Percentiles rank a stretch among this genome's conserved stretches.
These are phyloP conservation scores for Auxenochlorella pyrenoidosa DNA, from an alignment of 139 green algal species.

Conservation along the genomic window DNA sequence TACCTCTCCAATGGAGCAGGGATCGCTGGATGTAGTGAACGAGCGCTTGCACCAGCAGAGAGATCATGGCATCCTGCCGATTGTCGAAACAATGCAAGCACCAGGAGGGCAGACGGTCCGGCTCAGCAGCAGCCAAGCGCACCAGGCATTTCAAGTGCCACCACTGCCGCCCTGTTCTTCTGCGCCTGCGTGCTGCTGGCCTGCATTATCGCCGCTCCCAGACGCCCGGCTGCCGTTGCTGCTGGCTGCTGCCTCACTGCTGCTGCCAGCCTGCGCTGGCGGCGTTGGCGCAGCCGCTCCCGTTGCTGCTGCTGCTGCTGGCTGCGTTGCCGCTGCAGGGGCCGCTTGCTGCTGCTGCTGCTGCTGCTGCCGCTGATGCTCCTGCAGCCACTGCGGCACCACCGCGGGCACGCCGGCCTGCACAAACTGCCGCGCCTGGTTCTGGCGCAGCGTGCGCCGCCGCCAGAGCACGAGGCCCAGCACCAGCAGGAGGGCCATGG, in stretches of 20 bases:
- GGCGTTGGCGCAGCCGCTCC: too few species aligned
- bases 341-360: neutral
- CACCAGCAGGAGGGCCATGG: conserved; percentile 34
- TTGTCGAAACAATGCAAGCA: too few species aligned
- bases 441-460: conserved; percentile 39
- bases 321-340: neutral
- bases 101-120: too few species aligned
- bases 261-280: neutral
- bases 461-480: conserved; percentile 59
- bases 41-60: too few species aligned
- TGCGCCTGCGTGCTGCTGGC: neutral
- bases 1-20: too few species aligned
- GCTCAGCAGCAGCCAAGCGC: too few species aligned
- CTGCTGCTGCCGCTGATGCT: neutral
- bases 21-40: too few species aligned
- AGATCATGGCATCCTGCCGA: too few species aligned
- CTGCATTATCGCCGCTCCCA: neutral
- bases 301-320: neutral
- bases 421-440: conserved; percentile 29
- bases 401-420: neutral
- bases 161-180: too few species aligned
- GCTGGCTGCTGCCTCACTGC: neutral
- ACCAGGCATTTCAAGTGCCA: too few species aligned
- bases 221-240: neutral
- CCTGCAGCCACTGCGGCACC: conserved; percentile 18